Conservation (phyloP, 176 grass and related monocot genomes). For the Zoysia japonica region DNA sequence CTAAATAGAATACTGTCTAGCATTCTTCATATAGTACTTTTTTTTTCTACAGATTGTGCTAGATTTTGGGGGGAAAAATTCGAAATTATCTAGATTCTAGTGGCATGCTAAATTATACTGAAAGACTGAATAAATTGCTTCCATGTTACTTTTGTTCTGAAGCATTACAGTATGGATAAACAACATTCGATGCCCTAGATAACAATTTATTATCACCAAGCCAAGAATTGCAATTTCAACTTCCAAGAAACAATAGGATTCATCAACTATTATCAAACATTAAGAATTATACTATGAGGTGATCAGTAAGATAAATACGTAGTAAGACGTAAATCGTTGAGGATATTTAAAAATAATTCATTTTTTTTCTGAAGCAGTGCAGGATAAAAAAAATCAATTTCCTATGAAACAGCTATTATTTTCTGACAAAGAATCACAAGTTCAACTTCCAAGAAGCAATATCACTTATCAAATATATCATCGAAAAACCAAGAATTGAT, state of each 20-base stretch:
- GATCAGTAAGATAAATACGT: neutral
- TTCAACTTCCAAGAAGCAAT: neutral
- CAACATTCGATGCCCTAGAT: neutral
- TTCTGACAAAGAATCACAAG: neutral
- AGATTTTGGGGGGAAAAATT: neutral
- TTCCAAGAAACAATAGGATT: neutral
- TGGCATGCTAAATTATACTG: neutral
- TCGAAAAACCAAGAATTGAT: neutral
- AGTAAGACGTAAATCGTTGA: neutral
- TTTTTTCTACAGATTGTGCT: neutral
- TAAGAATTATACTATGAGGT: neutral
- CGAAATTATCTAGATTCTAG: constrained; percentile 13
- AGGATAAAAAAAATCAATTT: neutral
- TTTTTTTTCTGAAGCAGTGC: neutral
- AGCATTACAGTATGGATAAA: neutral
- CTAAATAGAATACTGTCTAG: neutral
- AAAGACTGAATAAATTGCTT: neutral
- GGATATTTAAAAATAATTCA: neutral
- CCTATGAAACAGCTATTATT: neutral
- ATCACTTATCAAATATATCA: neutral
- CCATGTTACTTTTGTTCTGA: neutral
- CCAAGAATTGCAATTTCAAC: neutral
- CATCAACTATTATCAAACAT: neutral
- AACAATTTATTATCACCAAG: neutral
- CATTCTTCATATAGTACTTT: neutral